Conservation (phyloP, 257 asterid genomes). For the Fraxinus excelsior region DNA sequence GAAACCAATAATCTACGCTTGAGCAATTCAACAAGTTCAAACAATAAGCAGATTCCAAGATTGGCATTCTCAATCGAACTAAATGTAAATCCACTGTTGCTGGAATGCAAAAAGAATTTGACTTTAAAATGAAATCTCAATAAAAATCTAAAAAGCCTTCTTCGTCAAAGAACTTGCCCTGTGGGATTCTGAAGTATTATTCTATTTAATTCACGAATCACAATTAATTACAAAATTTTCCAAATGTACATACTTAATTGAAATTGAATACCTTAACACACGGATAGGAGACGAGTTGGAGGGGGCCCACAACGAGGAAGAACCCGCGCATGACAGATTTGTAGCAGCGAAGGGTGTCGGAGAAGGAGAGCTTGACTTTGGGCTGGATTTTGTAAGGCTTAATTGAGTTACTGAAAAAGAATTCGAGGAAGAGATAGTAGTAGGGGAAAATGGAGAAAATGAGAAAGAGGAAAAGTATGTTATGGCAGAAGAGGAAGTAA, state of each 20-base stretch:
- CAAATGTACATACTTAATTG: not conserved
- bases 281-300: slow-evolving; percentile 87
- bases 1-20: slow-evolving; percentile 12
- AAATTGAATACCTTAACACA: slow-evolving; percentile 50
- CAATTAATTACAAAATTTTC: not conserved
- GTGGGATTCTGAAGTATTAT: not conserved
- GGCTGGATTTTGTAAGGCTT: slow-evolving; percentile 75
- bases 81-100: not conserved
- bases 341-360: slow-evolving; percentile 69
- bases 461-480: slow-evolving; percentile 77
- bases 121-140: not conserved
- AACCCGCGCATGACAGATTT: slow-evolving; percentile 89
- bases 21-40: slow-evolving; percentile 3
- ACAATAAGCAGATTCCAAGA: not conserved
- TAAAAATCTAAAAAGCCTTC: not conserved
- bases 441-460: slow-evolving; percentile 76
- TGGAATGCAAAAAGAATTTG: not conserved
- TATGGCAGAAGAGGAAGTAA: slow-evolving; percentile 83
- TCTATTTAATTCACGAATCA: not conserved
- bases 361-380: slow-evolving; percentile 63
- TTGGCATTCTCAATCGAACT: not conserved
- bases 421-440: slow-evolving; percentile 66
- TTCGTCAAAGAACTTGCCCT: not conserved
- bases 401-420: slow-evolving; percentile 40
- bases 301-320: slow-evolving; percentile 86